Base-by-base conservation (phyloP, 371 early-diverging fungal genomes). In the Coelomomyces lativittatus region DNA sequence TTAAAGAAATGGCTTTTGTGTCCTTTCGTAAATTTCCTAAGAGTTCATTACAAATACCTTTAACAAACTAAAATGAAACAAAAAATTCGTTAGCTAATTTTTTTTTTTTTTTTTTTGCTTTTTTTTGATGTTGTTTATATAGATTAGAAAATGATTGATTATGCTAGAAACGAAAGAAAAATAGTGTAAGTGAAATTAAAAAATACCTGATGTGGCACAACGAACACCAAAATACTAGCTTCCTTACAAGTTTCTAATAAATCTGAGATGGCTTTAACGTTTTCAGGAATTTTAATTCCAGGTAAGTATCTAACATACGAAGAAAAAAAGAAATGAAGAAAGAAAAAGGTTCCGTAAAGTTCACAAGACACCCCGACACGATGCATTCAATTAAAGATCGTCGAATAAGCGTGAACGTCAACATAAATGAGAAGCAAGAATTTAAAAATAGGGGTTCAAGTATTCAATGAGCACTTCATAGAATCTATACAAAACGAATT, bases 161-260 rank as follows among this genome's bases (percentile, higher is more conserved):
- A n/a, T n/a, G n/a, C n/a, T n/a, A n/a, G n/a, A n/a, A n/a, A n/a
- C n/a, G n/a, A n/a, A n/a, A n/a, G n/a, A n/a, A n/a, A n/a, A n/a
- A n/a, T n/a, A n/a, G n/a, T n/a, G n/a, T n/a, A n/a, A n/a, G n/a
- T n/a, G n/a, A n/a, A n/a, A n/a, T n/a, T 31, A 55, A 23, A 27
- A 36, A 3, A 17, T 15, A 49, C 50, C 56, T 92, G 92, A 65
- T 96, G 97, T 25, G 99, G 98, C 28, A 97, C 63, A 12, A 93
- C 93, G 62, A 98, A 88, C 27, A 97, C 79, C 19, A 97, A 63
- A 40, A 93, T 67, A 28, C 91, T 86, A 8, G 89, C 86, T 48
- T 69, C 88, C 17, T 69, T 54, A 47, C 79, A 80, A 3, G 86
- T 81, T 35, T 83, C 73, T 9, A 72, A 50, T 14, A 95, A 59